Conservation (phyloP, 495 filamentous ascomycete species). For the Lophiostoma macrostomum region DNA sequence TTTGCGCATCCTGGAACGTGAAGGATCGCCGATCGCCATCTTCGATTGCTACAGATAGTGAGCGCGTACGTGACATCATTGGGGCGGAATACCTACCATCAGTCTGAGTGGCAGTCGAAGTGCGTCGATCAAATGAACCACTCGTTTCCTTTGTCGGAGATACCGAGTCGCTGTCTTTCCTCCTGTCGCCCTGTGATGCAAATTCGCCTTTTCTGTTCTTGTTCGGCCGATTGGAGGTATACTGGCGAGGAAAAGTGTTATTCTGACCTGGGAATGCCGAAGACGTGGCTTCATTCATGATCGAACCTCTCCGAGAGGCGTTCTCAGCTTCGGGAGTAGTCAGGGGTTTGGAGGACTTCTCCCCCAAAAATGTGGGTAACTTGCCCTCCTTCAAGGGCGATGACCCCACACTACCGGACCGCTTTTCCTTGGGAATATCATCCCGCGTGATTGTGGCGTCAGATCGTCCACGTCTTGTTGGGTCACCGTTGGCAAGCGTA, state of each 20-base stretch:
- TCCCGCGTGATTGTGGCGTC: conserved; percentile 38
- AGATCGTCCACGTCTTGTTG: conserved; percentile 36
- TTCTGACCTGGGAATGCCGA: conserved; percentile 9
- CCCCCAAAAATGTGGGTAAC: background rate
- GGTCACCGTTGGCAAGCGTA: conserved; percentile 22
- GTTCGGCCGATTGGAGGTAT: conserved; percentile 12
- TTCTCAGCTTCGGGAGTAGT: conserved; percentile 26
- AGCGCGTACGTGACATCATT: background rate
- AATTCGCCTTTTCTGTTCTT: conserved; percentile 20
- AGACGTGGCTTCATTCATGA: conserved; percentile 13
- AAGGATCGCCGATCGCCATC: conserved; percentile 17
- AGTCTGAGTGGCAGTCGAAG: conserved; percentile 37
- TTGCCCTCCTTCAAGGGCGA: conserved; percentile 22
- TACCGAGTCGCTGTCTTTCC: conserved; percentile 32
- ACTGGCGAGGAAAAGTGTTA: conserved; percentile 24
- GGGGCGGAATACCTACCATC: conserved; percentile 26
- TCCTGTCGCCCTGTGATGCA: conserved; percentile 39
- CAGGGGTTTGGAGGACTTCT: conserved; percentile 45
- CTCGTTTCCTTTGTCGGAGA: conserved; percentile 25
- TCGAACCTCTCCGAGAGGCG: conserved; percentile 9
- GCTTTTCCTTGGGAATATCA: conserved; percentile 38
- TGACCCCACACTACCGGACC: conserved; percentile 47
- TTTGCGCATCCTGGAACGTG: conserved; percentile 9
- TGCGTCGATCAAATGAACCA: conserved; percentile 32
- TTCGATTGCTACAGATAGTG: conserved; percentile 8